Conservation (phyloP, 495 filamentous ascomycete genomes). For the Stereocaulon alpinum region DNA sequence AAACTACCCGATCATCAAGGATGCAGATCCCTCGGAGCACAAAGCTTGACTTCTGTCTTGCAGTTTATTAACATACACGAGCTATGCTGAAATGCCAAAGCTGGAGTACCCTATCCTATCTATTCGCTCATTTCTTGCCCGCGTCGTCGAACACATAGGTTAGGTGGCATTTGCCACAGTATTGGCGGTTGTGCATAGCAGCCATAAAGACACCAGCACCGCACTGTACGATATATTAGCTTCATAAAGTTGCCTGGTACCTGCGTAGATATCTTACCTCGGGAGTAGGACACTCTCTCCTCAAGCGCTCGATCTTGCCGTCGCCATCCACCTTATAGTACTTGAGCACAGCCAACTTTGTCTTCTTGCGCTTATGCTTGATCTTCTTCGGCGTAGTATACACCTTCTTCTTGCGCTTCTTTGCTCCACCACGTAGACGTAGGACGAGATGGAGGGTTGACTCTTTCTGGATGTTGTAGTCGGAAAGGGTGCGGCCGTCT, state of each 20-base stretch:
- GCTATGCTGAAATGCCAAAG: background rate
- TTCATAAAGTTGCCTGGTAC: slow-evolving; percentile 18
- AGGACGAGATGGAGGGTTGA: slow-evolving; percentile 97
- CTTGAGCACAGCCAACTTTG: slow-evolving; percentile 98
- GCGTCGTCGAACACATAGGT: slow-evolving; percentile 91
- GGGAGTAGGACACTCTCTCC: slow-evolving; percentile 88
- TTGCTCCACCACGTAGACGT: slow-evolving; percentile 88
- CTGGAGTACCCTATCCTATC: background rate
- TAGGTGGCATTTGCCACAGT: slow-evolving; percentile 98
- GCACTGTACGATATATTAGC: slow-evolving; percentile 50
- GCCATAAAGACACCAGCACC: slow-evolving; percentile 99
- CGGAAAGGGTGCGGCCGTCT: slow-evolving; percentile 96
- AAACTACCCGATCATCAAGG: too few species aligned
- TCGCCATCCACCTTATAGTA: slow-evolving; percentile 99
- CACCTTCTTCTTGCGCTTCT: slow-evolving; percentile 99
- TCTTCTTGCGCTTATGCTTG: slow-evolving; percentile 99
- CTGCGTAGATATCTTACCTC: slow-evolving; percentile 48
- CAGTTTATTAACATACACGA: background rate
- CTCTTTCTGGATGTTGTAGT: slow-evolving; percentile 99
- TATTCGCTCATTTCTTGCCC: slow-evolving; percentile 10
- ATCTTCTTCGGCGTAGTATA: slow-evolving; percentile 99
- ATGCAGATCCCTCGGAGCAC: background rate
- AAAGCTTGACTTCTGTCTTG: slow-evolving; percentile 3
- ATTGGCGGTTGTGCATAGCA: slow-evolving; percentile 98
- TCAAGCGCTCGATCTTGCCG: slow-evolving; percentile 98